These are phyloP conservation scores for Dactylellina haptotyla DNA, from an alignment of 2,329 filamentous ascomycete species.

Conservation along the genomic window DNA sequence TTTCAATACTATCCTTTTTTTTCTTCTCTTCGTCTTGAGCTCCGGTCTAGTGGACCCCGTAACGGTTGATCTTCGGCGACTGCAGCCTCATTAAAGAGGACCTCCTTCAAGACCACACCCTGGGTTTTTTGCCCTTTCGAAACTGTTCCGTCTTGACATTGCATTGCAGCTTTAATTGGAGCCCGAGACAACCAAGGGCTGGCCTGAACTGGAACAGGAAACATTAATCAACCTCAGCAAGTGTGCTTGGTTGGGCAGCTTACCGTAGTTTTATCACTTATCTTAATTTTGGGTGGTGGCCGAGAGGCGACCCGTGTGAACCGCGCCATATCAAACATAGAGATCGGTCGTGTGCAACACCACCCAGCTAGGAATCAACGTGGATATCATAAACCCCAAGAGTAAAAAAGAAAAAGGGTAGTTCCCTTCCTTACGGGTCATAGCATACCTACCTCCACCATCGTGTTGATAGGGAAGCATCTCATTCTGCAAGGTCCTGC, in stretches of 20 bases:
- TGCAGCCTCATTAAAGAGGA: constrained; percentile 52
- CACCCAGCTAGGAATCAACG: constrained; percentile 4
- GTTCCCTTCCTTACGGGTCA: constrained; percentile 6
- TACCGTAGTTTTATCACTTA: constrained; percentile 44
- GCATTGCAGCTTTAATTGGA: constrained; percentile 37
- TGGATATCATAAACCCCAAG: constrained; percentile 20
- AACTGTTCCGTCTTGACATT: constrained; percentile 6
- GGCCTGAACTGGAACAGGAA: constrained; percentile 40
- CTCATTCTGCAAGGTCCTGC: constrained; percentile 41
- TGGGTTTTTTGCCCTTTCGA: constrained; percentile 44
- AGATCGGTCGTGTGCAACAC: constrained; percentile 53
- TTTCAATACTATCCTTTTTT: constrained; percentile 27
- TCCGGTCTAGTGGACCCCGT: constrained; percentile 45
- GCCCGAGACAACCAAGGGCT: constrained; percentile 39
- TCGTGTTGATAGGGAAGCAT: constrained; percentile 27
- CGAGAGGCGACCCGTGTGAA: not conserved
- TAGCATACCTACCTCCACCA: constrained; percentile 13
- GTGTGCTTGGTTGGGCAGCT: constrained; percentile 19
- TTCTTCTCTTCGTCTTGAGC: constrained; percentile 24
- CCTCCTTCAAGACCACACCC: constrained; percentile 44
- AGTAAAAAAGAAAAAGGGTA: constrained; percentile 1
- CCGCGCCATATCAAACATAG: constrained; percentile 30
- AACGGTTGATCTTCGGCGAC: constrained; percentile 51
- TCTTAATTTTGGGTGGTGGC: constrained; percentile 25
- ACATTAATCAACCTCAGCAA: constrained; percentile 38